Base-by-base conservation (phyloP, 345 rosid genomes). In the Hibiscus syriacus region DNA sequence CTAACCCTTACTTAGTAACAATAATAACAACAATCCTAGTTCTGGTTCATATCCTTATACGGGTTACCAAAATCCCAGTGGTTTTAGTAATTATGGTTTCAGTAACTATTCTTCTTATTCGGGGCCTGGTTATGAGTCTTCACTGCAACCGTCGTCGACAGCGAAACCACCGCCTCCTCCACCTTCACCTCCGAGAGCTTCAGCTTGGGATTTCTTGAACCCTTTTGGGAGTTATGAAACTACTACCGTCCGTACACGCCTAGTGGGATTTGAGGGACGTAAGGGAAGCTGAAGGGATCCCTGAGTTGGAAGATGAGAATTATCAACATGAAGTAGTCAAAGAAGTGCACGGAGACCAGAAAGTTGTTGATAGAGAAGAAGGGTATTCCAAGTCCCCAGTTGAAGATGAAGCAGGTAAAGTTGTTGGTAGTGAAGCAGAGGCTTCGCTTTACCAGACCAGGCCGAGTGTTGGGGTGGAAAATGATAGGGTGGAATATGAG, bases 211-310 rank as follows among this genome's bases (percentile, higher is more conserved):
- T 34, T 89, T 86, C 55, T 73, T 94, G 76, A 86, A 89, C 41
- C 80, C 72, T 12, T 94, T 94, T 14, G 84, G 79, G 57, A 73
- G 73, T 43, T 62, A 73, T 54, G 91, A 13, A 85, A 73, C 71
- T 77, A 39, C 26, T 84, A 84, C 54, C 77, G 78, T 9, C 45
- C 76, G 29, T 79, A 85, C 38, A 75, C 87, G 8, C 89, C 96
- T 7, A 82, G 83, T 64, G 89, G 78, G 80, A 94, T 59, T 94
- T 84, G 1, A 87, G 65, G 65, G 72, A 69, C 41, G 64, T 69
- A 55, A 69, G 99, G 59, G 95, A 94, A 32, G 93, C 82, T 74
- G 99, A 94, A 66, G 98, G 97, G 55, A 92, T 94, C 5, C 99
- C 99, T 64, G 99, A 94, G 66, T 79, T 94, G 78, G 99, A 94